Percentiles rank a stretch among this genome's conserved stretches.
Conservation (phyloP, 108 stramenopile species). For the Epithemia pelagica region DNA sequence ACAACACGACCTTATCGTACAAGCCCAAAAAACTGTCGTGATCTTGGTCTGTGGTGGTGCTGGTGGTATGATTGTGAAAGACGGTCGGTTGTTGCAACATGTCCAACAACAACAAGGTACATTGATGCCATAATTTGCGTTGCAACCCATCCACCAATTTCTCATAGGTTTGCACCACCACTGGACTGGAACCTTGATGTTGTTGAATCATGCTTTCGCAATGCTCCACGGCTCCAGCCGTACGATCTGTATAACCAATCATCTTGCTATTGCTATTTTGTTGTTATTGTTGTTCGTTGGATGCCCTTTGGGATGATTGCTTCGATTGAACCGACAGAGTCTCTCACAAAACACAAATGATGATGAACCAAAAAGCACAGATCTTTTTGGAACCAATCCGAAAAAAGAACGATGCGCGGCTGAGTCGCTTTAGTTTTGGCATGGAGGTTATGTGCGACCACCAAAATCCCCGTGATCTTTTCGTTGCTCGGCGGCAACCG, state of each 20-base stretch:
- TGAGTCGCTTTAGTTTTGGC: no score
- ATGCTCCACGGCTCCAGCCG: conserved; percentile 66
- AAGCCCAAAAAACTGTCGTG: conserved; percentile 57
- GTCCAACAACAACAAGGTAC: conserved; percentile 69
- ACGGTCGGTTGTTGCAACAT: conserved; percentile 20
- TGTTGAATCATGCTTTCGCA: conserved; percentile 63
- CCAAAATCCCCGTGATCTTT: no score
- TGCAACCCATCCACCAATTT: conserved; percentile 48
- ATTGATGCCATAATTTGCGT: conserved; percentile 95
- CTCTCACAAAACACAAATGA: neutral
- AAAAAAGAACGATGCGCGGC: no score
- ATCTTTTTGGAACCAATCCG: neutral
- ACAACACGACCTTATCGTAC: conserved; percentile 46
- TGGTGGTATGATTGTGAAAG: neutral
- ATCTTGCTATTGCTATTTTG: neutral
- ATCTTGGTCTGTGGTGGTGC: conserved; percentile 24
- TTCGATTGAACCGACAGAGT: neutral
- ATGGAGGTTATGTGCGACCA: no score
- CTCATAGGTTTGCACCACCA: conserved; percentile 69
- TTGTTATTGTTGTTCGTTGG: no score
- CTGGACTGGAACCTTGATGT: conserved; percentile 47
- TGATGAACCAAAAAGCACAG: neutral
- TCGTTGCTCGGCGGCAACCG: no score
- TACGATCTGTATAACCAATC: conserved; percentile 32
- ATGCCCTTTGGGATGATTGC: no score